A percentile compares a stretch with the other conserved stretches of the same genome.
phyloP scores from a whole-genome alignment of 2,329 filamentous ascomycete genomes.

The Colletotrichum godetiae region DNA sequence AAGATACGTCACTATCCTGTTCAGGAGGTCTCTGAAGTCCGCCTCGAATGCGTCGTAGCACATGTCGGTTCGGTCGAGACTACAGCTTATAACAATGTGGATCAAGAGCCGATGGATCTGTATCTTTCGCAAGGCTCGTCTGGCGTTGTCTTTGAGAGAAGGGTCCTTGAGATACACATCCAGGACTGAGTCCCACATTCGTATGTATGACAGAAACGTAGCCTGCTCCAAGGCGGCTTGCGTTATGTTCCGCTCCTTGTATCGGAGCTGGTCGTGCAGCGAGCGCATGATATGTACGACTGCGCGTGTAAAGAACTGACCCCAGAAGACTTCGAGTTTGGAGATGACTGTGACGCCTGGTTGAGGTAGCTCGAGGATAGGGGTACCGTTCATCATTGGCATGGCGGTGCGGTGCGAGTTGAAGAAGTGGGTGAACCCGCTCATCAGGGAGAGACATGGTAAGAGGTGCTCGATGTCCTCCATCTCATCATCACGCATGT shows the following conservation, averaged over 20 bases:
- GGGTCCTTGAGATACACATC: constrained; percentile 3
- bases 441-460: constrained; percentile 30
- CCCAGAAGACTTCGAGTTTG: constrained; percentile 31
- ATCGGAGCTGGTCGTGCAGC: constrained; percentile 16
- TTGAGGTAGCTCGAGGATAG: not conserved
- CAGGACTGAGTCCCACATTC: constrained; percentile 13
- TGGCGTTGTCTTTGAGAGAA: not conserved
- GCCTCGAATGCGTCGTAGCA: constrained; percentile 33
- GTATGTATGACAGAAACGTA: constrained; percentile 14
- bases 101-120: constrained; percentile 28
- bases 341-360: not conserved
- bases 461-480: constrained; percentile 33
- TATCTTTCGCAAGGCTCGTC: constrained; percentile 29
- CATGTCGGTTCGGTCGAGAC: constrained; percentile 35
- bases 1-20: constrained; percentile 22
- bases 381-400: constrained; percentile 17
- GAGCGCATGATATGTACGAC: constrained; percentile 31
- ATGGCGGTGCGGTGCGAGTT: constrained; percentile 17
- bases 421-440: constrained; percentile 33
- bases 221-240: not conserved
- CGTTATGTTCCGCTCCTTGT: not conserved
- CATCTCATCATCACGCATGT: constrained; percentile 20
- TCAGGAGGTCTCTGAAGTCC: constrained; percentile 33
- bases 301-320: constrained; percentile 33
- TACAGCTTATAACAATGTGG: constrained; percentile 24